Conservation (phyloP, 2,329 filamentous ascomycete genomes). For the Aspergillus alliaceus region DNA sequence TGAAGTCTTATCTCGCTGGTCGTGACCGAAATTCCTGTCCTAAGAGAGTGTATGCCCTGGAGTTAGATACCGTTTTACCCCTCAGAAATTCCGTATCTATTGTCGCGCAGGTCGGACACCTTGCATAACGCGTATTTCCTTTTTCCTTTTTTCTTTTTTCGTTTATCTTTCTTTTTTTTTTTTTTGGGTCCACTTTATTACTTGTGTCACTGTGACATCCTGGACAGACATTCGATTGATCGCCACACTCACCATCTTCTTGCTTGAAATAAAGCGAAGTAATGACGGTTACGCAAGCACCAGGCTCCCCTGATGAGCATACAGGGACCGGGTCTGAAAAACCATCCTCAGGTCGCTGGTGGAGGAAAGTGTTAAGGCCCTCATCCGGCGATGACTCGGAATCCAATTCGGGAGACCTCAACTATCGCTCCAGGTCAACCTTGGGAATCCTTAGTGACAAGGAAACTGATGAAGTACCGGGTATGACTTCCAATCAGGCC, state of each 20-base stretch:
- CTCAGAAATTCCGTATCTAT: background rate
- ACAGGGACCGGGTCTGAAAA: background rate
- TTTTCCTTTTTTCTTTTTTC: too few species aligned
- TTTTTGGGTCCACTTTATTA: too few species aligned
- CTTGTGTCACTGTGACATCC: background rate
- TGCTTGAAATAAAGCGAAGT: too few species aligned
- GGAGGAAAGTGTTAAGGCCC: slow-evolving; percentile 20
- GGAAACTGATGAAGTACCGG: slow-evolving; percentile 82
- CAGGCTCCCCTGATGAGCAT: background rate
- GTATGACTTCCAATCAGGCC: slow-evolving; percentile 47
- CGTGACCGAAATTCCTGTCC: background rate
- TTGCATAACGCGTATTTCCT: background rate
- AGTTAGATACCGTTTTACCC: background rate
- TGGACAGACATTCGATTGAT: background rate
- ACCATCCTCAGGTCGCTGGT: slow-evolving; percentile 10
- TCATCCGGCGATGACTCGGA: slow-evolving; percentile 4
- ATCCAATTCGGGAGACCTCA: slow-evolving; percentile 15
- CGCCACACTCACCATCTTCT: too few species aligned
- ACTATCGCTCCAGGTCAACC: slow-evolving; percentile 50
- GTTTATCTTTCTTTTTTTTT: too few species aligned
- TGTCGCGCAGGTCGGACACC: background rate
- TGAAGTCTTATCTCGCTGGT: background rate
- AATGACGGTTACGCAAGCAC: background rate
- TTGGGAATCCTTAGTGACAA: slow-evolving; percentile 82
- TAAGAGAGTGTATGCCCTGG: background rate